A percentile compares a stretch with the other conserved stretches of the same genome.
phyloP scores from a whole-genome alignment of 495 filamentous ascomycete species.

The Pseudevernia furfuracea region DNA sequence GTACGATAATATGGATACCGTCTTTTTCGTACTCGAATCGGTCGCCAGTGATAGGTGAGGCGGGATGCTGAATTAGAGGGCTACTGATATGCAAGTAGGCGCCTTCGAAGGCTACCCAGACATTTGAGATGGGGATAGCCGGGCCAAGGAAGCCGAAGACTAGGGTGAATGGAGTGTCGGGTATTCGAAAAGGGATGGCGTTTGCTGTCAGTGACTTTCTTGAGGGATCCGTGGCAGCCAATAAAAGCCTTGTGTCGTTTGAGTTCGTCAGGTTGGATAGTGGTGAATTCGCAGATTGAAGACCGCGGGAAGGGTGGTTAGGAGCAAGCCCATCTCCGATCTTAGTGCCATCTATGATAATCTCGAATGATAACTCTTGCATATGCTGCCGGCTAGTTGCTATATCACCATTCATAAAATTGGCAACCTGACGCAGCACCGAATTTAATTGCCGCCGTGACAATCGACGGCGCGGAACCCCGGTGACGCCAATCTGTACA shows the following conservation, averaged over 20 bases:
- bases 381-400: not conserved
- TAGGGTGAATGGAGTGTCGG: not conserved
- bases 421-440: not conserved
- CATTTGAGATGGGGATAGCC: not conserved
- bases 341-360: not conserved
- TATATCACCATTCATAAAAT: not conserved
- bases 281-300: not conserved
- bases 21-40: not conserved
- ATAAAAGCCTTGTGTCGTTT: not conserved
- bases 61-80: not conserved
- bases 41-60: not conserved
- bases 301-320: not conserved
- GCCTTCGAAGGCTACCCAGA: slow-evolving; percentile 4
- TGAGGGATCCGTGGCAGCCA: not conserved
- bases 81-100: not conserved
- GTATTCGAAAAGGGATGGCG: not conserved
- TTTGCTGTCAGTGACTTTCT: not conserved
- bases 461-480: not conserved
- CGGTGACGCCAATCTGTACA: not conserved
- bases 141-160: not conserved
- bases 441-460: not conserved
- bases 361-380: not conserved
- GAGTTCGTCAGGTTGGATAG: not conserved
- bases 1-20: not conserved
- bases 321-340: not conserved